Percentiles rank a stretch among this genome's conserved stretches.
phyloP scores from a whole-genome alignment of 2,329 filamentous ascomycete species.

The Colletotrichum endophyticum region DNA sequence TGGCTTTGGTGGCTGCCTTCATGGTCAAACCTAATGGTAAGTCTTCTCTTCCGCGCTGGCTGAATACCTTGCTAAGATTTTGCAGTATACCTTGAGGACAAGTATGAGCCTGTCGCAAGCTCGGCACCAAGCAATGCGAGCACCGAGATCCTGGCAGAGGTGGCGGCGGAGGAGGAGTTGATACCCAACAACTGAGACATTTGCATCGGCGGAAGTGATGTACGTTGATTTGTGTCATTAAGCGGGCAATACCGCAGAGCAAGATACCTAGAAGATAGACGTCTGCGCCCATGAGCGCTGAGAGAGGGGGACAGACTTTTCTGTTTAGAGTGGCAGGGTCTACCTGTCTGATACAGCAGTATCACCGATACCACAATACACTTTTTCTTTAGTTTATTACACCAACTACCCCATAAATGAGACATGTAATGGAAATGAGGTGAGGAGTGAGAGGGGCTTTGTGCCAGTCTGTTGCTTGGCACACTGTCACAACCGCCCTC shows the following conservation, averaged over 20 bases:
- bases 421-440: fast-evolving
- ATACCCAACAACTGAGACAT: slow-evolving; percentile 6
- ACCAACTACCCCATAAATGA: not conserved
- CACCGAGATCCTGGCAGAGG: slow-evolving; percentile 1
- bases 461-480: not conserved
- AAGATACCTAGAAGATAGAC: slow-evolving; percentile 12
- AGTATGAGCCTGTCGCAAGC: not conserved
- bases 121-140: not conserved
- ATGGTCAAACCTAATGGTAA: slow-evolving; percentile 77
- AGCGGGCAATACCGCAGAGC: not conserved
- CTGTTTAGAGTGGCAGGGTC: not conserved
- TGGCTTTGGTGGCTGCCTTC: slow-evolving; percentile 70
- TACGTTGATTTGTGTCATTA: not conserved
- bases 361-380: not conserved
- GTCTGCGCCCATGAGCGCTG: not conserved
- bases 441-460: not conserved
- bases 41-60: slow-evolving; percentile 27
- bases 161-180: not conserved
- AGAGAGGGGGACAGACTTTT: not conserved
- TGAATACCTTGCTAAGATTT: not conserved
- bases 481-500: not conserved
- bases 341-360: not conserved
- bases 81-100: slow-evolving; percentile 18
- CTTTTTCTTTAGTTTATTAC: not conserved
- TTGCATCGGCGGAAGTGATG: not conserved